Conservation (phyloP, 2,329 filamentous ascomycete species). For the Fusarium chaquense region DNA sequence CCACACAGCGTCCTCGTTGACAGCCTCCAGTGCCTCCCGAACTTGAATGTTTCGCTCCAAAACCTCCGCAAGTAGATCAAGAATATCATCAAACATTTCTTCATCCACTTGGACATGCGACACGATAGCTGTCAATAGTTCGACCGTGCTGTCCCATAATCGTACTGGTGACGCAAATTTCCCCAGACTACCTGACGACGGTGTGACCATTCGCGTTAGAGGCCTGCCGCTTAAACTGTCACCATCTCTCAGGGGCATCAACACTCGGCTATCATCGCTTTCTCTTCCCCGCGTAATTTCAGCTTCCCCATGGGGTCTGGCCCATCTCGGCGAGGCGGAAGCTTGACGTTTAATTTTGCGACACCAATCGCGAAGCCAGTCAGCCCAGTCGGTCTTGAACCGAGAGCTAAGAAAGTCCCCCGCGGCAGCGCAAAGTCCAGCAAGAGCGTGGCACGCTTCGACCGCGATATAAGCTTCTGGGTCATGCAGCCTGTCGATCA, state of each 20-base stretch:
- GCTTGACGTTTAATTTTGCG: constrained; percentile 58
- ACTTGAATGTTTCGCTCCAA: constrained; percentile 62
- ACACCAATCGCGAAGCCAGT: constrained; percentile 65
- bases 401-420: constrained; percentile 85
- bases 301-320: constrained; percentile 36
- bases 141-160: constrained; percentile 72
- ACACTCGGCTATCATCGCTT: constrained; percentile 44
- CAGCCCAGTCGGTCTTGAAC: constrained; percentile 78
- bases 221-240: constrained; percentile 38
- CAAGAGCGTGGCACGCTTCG: constrained; percentile 76
- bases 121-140: constrained; percentile 71
- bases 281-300: constrained; percentile 30
- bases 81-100: constrained; percentile 76
- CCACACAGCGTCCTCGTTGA: constrained; percentile 85
- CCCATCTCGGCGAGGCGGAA: constrained; percentile 34
- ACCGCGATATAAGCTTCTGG: constrained; percentile 75
- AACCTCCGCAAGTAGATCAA: constrained; percentile 69
- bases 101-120: constrained; percentile 74
- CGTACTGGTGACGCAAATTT: constrained; percentile 71
- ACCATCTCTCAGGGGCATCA: constrained; percentile 51
- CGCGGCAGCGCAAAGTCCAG: constrained; percentile 75
- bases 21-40: constrained; percentile 67
- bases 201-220: constrained; percentile 11
- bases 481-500: constrained; percentile 76
- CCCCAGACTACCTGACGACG: constrained; percentile 59